phyloP scores from a whole-genome alignment of 768 basidiomycete genomes.

The Amanita phalloides region DNA sequence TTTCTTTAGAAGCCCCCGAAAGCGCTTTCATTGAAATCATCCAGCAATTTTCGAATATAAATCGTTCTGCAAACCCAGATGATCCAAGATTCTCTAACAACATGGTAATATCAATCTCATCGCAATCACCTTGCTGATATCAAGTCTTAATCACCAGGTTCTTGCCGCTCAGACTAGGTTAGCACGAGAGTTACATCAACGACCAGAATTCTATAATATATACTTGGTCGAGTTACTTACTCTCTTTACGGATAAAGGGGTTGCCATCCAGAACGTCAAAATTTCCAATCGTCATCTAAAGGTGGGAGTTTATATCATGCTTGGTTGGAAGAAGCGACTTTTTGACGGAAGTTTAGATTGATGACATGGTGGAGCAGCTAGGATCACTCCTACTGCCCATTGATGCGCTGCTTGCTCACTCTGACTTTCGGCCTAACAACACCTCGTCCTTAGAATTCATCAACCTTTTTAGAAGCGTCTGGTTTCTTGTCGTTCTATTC shows the following conservation, averaged over 20 bases:
- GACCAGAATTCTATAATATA: slow-evolving; percentile 67
- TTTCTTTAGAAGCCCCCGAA: slow-evolving; percentile 72
- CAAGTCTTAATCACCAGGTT: slow-evolving; percentile 32
- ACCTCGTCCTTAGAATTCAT: slow-evolving; percentile 50
- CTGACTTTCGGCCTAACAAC: slow-evolving; percentile 51
- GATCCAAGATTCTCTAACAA: slow-evolving; percentile 86
- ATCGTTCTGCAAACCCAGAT: slow-evolving; percentile 78
- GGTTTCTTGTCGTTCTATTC: slow-evolving; percentile 88
- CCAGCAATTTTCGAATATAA: slow-evolving; percentile 73
- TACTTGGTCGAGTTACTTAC: slow-evolving; percentile 81
- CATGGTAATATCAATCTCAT: slow-evolving; percentile 37
- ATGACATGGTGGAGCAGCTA: slow-evolving; percentile 80
- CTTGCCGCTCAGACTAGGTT: slow-evolving; percentile 86
- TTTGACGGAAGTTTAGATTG: slow-evolving; percentile 33
- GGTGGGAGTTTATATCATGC: slow-evolving; percentile 23
- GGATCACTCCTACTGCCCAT: slow-evolving; percentile 86
- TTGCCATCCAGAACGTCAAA: slow-evolving; percentile 78
- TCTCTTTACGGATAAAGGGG: slow-evolving; percentile 84
- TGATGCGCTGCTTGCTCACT: slow-evolving; percentile 71
- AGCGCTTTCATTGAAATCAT: slow-evolving; percentile 78
- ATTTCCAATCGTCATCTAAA: slow-evolving; percentile 56
- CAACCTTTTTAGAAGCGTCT: slow-evolving; percentile 81
- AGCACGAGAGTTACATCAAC: slow-evolving; percentile 63
- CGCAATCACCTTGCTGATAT: not conserved
- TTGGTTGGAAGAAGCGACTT: not conserved